Percentiles rank a stretch among this genome's conserved stretches.
Conservation (phyloP, 1,284 basidiomycete species). For the Sporisorium reilianum region DNA sequence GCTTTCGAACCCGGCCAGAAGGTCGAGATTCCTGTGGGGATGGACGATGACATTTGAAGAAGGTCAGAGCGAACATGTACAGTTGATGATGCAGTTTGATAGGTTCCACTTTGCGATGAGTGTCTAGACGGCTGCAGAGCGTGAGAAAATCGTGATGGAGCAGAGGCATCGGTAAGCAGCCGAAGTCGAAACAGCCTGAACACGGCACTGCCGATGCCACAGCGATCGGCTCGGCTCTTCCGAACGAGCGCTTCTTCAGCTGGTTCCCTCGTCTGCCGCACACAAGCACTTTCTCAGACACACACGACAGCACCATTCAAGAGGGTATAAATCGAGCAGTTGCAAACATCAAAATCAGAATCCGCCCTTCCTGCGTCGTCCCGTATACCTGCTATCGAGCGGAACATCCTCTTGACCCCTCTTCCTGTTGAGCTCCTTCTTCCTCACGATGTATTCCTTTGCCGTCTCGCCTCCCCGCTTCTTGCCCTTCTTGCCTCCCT, state of each 20-base stretch:
- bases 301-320: not conserved
- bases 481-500: slow-evolving; percentile 72
- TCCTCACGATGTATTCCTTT: slow-evolving; percentile 74
- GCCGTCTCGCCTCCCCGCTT: slow-evolving; percentile 71
- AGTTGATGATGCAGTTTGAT: not conserved
- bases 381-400: slow-evolving; percentile 63
- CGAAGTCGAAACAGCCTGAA: not conserved
- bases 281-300: not conserved
- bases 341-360: slow-evolving; percentile 13
- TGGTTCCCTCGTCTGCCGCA: not conserved
- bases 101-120: not conserved
- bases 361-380: slow-evolving; percentile 41
- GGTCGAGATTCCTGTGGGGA: slow-evolving; percentile 75
- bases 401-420: slow-evolving; percentile 72
- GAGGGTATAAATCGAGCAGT: slow-evolving; percentile 1
- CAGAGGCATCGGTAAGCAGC: not conserved
- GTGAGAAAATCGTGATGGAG: not conserved
- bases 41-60: slow-evolving; percentile 65
- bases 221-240: not conserved
- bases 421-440: slow-evolving; percentile 74
- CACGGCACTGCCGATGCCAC: no score
- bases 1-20: slow-evolving; percentile 99
- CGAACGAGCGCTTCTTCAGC: not conserved
- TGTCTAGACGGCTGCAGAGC: not conserved
- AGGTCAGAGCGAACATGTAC: not conserved